Percentiles rank a stretch among this genome's conserved stretches.
Conservation (phyloP, 495 filamentous ascomycete species). For the Neurospora intermedia region DNA sequence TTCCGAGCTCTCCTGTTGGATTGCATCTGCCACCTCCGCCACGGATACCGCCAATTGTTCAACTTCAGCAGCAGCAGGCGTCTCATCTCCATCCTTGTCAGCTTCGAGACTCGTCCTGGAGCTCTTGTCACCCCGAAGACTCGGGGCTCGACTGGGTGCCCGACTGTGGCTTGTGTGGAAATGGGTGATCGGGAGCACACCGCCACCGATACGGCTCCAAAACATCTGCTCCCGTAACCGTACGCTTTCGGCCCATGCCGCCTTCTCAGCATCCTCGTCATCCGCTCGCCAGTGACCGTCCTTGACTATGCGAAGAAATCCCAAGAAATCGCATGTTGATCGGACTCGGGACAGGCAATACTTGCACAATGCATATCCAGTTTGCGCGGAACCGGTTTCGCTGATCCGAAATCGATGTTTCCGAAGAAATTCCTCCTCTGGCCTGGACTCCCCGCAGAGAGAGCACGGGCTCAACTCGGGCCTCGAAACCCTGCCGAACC, state of each 20-base stretch:
- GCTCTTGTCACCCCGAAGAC: constrained; percentile 17
- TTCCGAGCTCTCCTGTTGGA: not conserved
- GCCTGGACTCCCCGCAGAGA: constrained; percentile 76
- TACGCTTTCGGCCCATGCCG: constrained; percentile 89
- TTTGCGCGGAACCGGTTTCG: constrained; percentile 72
- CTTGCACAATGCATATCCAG: constrained; percentile 73
- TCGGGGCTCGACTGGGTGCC: constrained; percentile 13
- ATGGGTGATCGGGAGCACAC: constrained; percentile 58
- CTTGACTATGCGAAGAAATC: constrained; percentile 78
- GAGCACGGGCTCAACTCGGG: constrained; percentile 62
- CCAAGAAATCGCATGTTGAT: constrained; percentile 81
- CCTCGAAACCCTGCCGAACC: constrained; percentile 41
- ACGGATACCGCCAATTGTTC: not conserved
- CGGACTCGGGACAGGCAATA: constrained; percentile 80
- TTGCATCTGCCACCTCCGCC: not conserved
- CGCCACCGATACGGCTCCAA: constrained; percentile 83
- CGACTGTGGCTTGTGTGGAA: constrained; percentile 3
- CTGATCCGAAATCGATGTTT: constrained; percentile 83
- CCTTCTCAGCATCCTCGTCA: constrained; percentile 61
- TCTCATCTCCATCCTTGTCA: not conserved
- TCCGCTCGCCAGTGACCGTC: constrained; percentile 83
- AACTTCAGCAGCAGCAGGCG: not conserved
- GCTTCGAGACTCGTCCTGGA: constrained; percentile 19
- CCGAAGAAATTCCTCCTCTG: constrained; percentile 56
- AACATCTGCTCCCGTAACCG: constrained; percentile 89